A percentile compares a stretch with the other conserved stretches of the same genome.
Conservation (phyloP, 1,284 basidiomycete genomes). For the Rhodotorula sp. region DNA sequence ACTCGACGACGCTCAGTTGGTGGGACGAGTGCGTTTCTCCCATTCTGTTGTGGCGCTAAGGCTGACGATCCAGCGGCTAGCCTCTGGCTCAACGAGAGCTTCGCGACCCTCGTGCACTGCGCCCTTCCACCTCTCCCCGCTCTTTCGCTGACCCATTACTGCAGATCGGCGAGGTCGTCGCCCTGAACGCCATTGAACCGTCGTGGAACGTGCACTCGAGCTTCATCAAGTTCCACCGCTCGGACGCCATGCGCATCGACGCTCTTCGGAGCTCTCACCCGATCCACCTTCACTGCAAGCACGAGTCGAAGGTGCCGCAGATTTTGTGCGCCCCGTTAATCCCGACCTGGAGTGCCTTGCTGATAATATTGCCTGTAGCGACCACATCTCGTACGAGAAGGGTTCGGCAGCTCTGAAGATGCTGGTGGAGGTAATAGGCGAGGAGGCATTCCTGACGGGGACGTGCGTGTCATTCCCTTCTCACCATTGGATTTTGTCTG, state of each 20-base stretch:
- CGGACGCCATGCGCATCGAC: conserved; percentile 74
- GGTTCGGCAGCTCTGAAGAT: conserved; percentile 90
- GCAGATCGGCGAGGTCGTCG: conserved; percentile 79
- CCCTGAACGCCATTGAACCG: conserved; percentile 67
- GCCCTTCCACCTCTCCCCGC: too few species aligned
- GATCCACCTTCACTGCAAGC: conserved; percentile 88
- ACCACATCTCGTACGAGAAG: conserved; percentile 58
- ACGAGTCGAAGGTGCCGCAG: conserved; percentile 51
- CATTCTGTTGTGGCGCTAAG: too few species aligned
- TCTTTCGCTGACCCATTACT: background rate
- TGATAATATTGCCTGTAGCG: background rate
- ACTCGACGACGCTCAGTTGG: conserved; percentile 39
- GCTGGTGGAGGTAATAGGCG: conserved; percentile 84
- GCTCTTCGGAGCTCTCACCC: conserved; percentile 90
- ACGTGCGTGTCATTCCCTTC: conserved; percentile 35
- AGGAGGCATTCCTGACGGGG: conserved; percentile 63
- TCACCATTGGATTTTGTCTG: too few species aligned
- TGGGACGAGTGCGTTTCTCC: conserved; percentile 36
- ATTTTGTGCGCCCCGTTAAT: conserved; percentile 35
- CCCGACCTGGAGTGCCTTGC: background rate
- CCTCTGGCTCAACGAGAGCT: conserved; percentile 63
- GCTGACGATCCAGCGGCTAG: background rate
- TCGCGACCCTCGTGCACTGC: conserved; percentile 62
- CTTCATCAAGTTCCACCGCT: conserved; percentile 60
- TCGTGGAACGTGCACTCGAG: conserved; percentile 59